Base-by-base conservation (phyloP, 2,329 filamentous ascomycete genomes). In the Raffaelea deltoideospora region DNA sequence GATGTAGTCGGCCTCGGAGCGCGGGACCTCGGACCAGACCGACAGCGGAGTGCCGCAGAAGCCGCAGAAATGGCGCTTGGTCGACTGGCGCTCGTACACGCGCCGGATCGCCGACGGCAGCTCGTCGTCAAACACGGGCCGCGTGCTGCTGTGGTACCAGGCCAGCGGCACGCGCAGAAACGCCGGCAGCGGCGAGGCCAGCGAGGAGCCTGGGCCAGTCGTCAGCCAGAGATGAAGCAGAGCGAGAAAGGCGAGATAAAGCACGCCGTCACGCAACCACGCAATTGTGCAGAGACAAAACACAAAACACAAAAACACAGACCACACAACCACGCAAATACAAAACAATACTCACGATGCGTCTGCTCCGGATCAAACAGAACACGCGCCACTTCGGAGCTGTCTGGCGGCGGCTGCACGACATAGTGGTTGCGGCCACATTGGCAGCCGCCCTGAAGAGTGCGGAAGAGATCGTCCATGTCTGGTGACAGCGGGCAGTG, bases 1-100 rank as follows among this genome's bases (percentile, higher is more conserved):
- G 59, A 95, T 85, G 52, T 72, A 88, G 8, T 86, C 75, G 11
- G 79, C 78, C 52, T 90, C 82, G 35, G 64, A 65, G 1, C 57
- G 60, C 0, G 81, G 79, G 19, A 72, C 58, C 54, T 93, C 86
- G 33, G 76, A 79, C 85, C 85, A 94, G 48, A 79, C 84, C 0
- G 79, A 79, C 37, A 95, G 62, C 11, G 82, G 80, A 0, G 86
- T 93, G 36, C 87, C 87, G 54, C 87, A 94, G 60, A 81, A 92
- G 19, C 87, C 87, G 58, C 87, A 95, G 57, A 95, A 95, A 46
- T 85, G 72, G 34, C 83, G 75, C 52, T 79, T 75, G 1, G 72
- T 64, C 68, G 46, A 64, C 14, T 13, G 28, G 18, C 76, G 69
- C 10, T 72, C 72, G 54, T 82, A 86, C 33, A 69, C 65, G 29